Conservation (phyloP, 1,284 basidiomycete species). For the Salmacisia buchloeana region DNA sequence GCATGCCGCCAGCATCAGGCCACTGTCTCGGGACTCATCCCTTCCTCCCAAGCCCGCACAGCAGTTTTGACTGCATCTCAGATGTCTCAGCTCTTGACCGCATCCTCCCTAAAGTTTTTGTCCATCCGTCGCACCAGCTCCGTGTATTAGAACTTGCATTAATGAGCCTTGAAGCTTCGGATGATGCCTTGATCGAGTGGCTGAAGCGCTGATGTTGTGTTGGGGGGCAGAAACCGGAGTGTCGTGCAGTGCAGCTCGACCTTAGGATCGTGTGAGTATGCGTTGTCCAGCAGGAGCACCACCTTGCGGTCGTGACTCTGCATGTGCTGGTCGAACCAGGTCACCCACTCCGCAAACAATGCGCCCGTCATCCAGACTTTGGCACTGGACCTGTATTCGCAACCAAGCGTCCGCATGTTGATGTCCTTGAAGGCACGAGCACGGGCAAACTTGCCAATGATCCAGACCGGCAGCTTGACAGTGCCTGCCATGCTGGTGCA, state of each 20-base stretch:
- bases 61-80: neutral
- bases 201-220: neutral
- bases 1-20: too few species aligned
- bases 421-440: neutral
- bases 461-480: neutral
- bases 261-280: neutral
- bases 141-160: neutral
- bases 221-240: neutral
- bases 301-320: neutral
- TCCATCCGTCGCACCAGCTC: neutral
- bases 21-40: too few species aligned
- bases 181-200: neutral
- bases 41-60: neutral
- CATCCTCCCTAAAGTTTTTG: neutral
- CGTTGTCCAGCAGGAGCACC: neutral
- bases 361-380: slow-evolving; percentile 7
- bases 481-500: neutral
- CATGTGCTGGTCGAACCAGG: slow-evolving; percentile 7
- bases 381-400: neutral
- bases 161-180: neutral
- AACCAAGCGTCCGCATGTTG: neutral
- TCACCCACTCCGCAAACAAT: neutral
- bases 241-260: neutral
- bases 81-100: neutral
- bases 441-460: neutral